These are phyloP conservation scores for Capsicum chinense DNA, from an alignment of 257 asterid genomes.

Conservation along the genomic window DNA sequence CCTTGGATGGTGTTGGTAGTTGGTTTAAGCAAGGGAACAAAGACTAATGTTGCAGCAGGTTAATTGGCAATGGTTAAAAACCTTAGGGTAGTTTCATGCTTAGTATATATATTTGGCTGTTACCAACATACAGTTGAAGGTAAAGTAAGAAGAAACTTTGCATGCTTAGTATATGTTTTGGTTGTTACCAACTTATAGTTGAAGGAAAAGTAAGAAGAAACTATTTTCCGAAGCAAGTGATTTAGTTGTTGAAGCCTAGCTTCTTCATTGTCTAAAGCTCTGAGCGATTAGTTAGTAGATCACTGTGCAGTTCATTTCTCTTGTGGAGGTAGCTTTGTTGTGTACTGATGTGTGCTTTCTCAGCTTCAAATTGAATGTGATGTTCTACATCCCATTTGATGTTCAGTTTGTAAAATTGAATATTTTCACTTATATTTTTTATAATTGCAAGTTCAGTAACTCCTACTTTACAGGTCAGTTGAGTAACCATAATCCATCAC, in stretches of 20 bases:
- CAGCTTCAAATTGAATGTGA: background rate
- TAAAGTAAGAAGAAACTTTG: background rate
- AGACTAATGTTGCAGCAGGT: background rate
- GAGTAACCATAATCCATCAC: background rate
- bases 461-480: background rate
- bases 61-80: background rate
- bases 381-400: background rate
- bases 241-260: too few relatives aligned
- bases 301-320: slow-evolving; percentile 13
- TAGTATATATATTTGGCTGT: background rate
- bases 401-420: background rate
- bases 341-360: background rate
- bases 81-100: background rate
- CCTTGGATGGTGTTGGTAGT: slow-evolving; percentile 1
- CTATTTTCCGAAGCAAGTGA: background rate
- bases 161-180: too few relatives aligned
- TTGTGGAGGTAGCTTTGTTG: slow-evolving; percentile 17
- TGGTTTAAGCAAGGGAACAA: background rate
- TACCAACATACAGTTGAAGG: background rate
- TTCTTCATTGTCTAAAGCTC: background rate
- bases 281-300: background rate
- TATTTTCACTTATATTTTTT: background rate
- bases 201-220: background rate
- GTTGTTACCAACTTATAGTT: too few relatives aligned
- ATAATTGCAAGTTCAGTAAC: background rate